Conservation (phyloP, 257 asterid species). For the Solanum microdontum region DNA sequence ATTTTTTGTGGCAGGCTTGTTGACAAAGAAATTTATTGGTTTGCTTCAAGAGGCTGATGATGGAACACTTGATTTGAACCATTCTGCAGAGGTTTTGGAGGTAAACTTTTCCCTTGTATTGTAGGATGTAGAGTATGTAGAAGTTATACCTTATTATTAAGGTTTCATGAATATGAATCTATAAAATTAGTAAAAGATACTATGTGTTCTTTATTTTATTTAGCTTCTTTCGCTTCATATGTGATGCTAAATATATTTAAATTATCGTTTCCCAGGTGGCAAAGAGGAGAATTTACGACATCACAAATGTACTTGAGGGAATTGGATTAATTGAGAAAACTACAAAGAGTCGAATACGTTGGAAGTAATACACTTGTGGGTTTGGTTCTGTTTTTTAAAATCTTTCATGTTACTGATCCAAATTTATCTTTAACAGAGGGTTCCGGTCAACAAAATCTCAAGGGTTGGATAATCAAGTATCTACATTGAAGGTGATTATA, state of each 20-base stretch:
- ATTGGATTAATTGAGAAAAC: constrained; percentile 67
- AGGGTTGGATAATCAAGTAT: constrained; percentile 24
- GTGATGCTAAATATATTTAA: neutral
- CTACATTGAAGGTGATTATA: constrained; percentile 44
- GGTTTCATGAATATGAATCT: neutral
- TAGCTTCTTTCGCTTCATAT: neutral
- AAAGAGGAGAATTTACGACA: constrained; percentile 84
- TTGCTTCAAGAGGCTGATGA: constrained; percentile 46
- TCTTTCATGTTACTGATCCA: constrained; percentile 12
- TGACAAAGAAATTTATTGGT: constrained; percentile 62
- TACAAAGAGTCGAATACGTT: constrained; percentile 59
- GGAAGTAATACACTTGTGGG: constrained; percentile 40
- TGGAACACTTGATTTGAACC: constrained; percentile 70
- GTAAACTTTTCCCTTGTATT: constrained; percentile 16
- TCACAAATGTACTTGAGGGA: constrained; percentile 91
- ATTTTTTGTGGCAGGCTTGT: constrained; percentile 42
- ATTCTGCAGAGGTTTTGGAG: constrained; percentile 46
- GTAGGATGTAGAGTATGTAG: neutral
- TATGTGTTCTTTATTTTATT: neutral
- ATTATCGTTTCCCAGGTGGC: constrained; percentile 43
- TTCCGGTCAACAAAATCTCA: constrained; percentile 19
- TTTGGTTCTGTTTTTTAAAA: neutral
- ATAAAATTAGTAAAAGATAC: neutral
- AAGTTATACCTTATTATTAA: neutral
- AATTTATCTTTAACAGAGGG: constrained; percentile 35